Conservation (phyloP, 768 basidiomycete genomes). For the Lentinula lateritia region DNA sequence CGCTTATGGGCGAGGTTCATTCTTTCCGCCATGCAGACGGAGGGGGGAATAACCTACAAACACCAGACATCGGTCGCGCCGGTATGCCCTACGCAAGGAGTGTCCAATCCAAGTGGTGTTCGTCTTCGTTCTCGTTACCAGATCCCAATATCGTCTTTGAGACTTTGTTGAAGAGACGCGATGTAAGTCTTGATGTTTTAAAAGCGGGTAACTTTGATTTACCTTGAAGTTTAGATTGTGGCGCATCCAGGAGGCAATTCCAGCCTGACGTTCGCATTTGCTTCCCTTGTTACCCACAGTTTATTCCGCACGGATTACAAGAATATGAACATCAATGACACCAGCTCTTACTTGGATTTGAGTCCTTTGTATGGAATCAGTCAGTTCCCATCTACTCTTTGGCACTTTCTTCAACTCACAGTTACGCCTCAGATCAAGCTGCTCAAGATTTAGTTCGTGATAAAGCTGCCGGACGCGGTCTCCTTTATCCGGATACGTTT, state of each 20-base stretch:
- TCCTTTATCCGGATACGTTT: constrained; percentile 8
- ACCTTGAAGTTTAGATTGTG: background rate
- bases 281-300: constrained; percentile 44
- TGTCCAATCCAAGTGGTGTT: constrained; percentile 25
- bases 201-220: background rate
- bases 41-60: constrained; percentile 26
- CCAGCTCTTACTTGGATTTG: constrained; percentile 48
- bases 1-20: constrained; percentile 13
- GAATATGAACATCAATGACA: constrained; percentile 34
- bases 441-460: constrained; percentile 12
- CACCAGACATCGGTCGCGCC: constrained; percentile 32
- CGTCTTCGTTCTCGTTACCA: constrained; percentile 27
- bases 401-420: background rate
- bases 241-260: constrained; percentile 12
- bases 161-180: constrained; percentile 28
- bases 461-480: constrained; percentile 8
- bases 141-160: constrained; percentile 46
- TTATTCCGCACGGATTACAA: constrained; percentile 38
- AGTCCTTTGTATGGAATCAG: constrained; percentile 44
- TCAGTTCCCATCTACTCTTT: constrained; percentile 1
- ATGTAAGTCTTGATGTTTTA: constrained; percentile 11
- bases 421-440: constrained; percentile 8
- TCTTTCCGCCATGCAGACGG: constrained; percentile 33
- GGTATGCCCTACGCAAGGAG: constrained; percentile 39
- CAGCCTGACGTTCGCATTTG: constrained; percentile 42